phyloP scores from a whole-genome alignment of 2,329 filamentous ascomycete genomes.

The Fusarium cyanostomum region DNA sequence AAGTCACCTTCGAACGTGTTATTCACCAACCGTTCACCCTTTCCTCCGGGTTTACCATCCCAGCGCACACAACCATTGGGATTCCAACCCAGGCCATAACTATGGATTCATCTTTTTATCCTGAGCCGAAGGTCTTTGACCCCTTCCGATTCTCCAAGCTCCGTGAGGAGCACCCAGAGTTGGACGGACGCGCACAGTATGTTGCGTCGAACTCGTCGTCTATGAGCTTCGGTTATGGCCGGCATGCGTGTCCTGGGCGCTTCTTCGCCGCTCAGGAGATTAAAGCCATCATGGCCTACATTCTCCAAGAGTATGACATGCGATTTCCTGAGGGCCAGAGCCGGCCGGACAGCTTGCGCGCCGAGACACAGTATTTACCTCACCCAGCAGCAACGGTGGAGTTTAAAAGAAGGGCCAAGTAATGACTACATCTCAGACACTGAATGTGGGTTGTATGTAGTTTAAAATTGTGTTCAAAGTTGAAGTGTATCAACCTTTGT shows the following conservation, averaged over 20 bases:
- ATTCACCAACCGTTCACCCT: conserved; percentile 38
- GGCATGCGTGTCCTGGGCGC: background rate
- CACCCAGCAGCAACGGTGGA: background rate
- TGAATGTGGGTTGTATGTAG: too few species aligned
- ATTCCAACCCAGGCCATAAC: background rate
- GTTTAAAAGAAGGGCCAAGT: background rate
- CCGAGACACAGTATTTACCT: background rate
- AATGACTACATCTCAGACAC: too few species aligned
- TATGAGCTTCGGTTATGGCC: background rate
- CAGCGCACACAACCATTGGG: background rate
- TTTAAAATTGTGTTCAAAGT: too few species aligned
- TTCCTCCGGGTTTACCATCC: background rate
- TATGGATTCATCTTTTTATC: background rate
- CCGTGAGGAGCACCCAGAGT: background rate
- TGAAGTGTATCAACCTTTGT: too few species aligned
- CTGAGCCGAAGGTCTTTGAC: background rate
- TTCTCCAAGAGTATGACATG: background rate
- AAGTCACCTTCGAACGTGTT: conserved; percentile 53
- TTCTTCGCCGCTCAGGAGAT: background rate
- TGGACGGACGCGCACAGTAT: background rate
- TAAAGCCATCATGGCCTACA: background rate
- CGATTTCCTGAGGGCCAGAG: background rate
- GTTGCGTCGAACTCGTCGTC: background rate
- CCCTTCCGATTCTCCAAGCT: background rate
- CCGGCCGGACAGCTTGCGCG: background rate